Base-by-base conservation (phyloP, 164 flowering plant species). In the Stephania cephalantha region DNA sequence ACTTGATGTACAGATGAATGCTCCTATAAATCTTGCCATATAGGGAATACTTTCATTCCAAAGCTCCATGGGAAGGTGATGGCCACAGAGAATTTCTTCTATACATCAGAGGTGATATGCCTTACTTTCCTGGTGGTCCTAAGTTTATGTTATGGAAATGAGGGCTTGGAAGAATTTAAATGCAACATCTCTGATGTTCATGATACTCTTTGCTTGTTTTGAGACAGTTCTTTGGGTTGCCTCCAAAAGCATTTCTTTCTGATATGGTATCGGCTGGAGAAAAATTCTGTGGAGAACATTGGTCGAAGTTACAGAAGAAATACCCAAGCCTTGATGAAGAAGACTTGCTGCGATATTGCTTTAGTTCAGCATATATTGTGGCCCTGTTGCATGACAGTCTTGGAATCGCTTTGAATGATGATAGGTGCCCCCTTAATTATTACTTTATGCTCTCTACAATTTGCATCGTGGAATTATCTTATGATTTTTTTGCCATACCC, bases 341-440 rank as follows among this genome's bases (percentile, higher is more conserved):
- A 76, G 97, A 91, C 79, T 81, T 93, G 73, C 76, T 79, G 65
- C 91, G 77, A 7, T 92, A 90, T 79, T 95, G 99, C 81, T 95
- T 95, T 84, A 93, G 98, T 71, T 92, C 99, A 13, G 99, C 99
- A 68, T 95, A 95, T 82, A 95, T 93, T 71, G 90, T 93, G 68
- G 97, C 99, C 72, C 77, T 93, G 45, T 90, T 93, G 64, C 96
- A 93, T 78, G 98, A 93, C 77, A 86, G 97, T 76, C 93, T 93
- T 77, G 98, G 91, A 77, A 82, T 95, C 79, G 81, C 87, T 73
- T 76, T 89, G 84, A 86, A 93, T 76, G 98, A 95, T 76, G 76
- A 79, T 71, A 92, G 98, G 99, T 93, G 85, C 15, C 73, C 4
- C n/a, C 5, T 7, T 7, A n/a, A 31, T 8, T 31, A n/a, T 17